Base-by-base conservation (phyloP, 306 rosid species). In the Vachellia collinsii region DNA sequence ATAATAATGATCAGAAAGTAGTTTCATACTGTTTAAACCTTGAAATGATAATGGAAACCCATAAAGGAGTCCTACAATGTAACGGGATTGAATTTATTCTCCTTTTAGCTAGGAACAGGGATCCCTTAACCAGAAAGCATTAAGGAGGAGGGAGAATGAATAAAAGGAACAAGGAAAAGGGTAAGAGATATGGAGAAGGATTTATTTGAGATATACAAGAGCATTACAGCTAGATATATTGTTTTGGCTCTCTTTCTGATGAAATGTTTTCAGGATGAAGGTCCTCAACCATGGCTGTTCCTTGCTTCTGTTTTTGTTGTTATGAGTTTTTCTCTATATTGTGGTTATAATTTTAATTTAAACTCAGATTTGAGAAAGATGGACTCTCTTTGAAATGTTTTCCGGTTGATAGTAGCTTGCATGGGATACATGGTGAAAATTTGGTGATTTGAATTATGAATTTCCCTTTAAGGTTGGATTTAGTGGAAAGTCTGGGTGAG, bases 371-470 rank as follows among this genome's bases (percentile, higher is more conserved):
- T 78, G 13, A 68, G 56, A 61, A 51, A 17, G 79, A 17, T 50
- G 14, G 7, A 39, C 62, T 7, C 68, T 62, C 1, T 81, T 68
- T 46, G n/a, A 12, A 50, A 43, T 17, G 34, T 11, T 44, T 46
- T 56, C 17, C 12, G 39, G 38, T 50, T 29, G 53, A 47, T 39
- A 76, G 41, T 78, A 8, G 74, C 73, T 81, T 81, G 69, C 74
- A 62, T 68, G 56, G 34, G 54, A 50, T 14, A 17, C 17, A 22
- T 39, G 85, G 69, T 58, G 62, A 66, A 54, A 38, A 64, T 11
- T 19, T 65, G 82, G 82, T 54, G 20, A 22, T 44, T 63, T 65
- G 11, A 65, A 38, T 48, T 23, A 13, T 79, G 48, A 76, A 67
- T 43, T 37, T 11, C 7, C 72, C 44, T 13, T 1, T 58, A 14